Evolutionary conservation across 129 eudicot species (phyloP).

Genomic region (Glebionis coronaria): DNA sequence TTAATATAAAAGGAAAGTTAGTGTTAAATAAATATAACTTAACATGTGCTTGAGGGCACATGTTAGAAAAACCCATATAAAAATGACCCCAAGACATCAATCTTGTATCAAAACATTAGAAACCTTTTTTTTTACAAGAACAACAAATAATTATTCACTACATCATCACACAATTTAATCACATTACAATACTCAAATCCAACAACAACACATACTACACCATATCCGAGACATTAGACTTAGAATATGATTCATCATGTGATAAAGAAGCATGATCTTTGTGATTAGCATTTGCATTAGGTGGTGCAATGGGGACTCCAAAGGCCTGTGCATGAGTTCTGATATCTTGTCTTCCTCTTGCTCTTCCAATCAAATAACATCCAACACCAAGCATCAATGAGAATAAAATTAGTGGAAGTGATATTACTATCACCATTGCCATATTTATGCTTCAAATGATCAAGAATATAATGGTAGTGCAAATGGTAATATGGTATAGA

Average conservation of each 20-base stretch:
- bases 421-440: slow-evolving; percentile 64
- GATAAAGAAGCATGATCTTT: slow-evolving; percentile 15
- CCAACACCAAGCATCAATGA: slow-evolving; percentile 55
- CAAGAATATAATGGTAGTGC: background rate
- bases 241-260: slow-evolving; percentile 17
- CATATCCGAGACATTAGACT: slow-evolving; percentile 23
- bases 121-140: too few relatives aligned
- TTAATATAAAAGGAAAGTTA: too few relatives aligned
- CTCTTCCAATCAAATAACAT: slow-evolving; percentile 58
- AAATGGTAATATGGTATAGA: background rate
- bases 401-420: slow-evolving; percentile 55
- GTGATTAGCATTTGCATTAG: slow-evolving; percentile 25
- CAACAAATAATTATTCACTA: too few relatives aligned
- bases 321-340: slow-evolving; percentile 52
- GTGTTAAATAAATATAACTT: too few relatives aligned
- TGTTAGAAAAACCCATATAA: too few relatives aligned
- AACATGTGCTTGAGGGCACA: too few relatives aligned
- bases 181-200: too few relatives aligned
- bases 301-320: slow-evolving; percentile 56
- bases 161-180: too few relatives aligned
- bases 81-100: too few relatives aligned
- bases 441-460: slow-evolving; percentile 14
- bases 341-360: slow-evolving; percentile 57
- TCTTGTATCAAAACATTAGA: too few relatives aligned
- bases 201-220: background rate